These are phyloP conservation scores for Solanum bukasovii DNA, from an alignment of 257 asterid species.

Conservation along the genomic window DNA sequence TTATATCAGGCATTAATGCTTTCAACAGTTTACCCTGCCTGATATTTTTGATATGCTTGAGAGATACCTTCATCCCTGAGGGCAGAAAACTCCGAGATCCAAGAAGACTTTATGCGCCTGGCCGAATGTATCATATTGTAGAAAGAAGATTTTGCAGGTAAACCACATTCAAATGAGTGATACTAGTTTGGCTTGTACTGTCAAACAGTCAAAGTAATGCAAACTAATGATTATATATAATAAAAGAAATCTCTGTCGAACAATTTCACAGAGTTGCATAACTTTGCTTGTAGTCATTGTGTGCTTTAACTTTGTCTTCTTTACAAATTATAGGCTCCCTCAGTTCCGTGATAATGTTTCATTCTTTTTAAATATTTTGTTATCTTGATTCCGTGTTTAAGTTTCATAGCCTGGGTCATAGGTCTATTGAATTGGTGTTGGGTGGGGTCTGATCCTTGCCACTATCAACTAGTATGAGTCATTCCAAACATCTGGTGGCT, in stretches of 20 bases:
- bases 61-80: slow-evolving; percentile 88
- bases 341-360: background rate
- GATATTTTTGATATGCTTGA: slow-evolving; percentile 85
- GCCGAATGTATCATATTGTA: slow-evolving; percentile 92
- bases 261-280: background rate
- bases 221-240: background rate
- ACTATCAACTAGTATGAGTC: background rate
- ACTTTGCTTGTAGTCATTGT: background rate
- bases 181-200: background rate
- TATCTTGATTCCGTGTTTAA: background rate
- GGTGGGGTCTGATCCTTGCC: background rate
- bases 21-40: slow-evolving; percentile 85
- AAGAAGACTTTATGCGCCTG: slow-evolving; percentile 92
- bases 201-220: background rate
- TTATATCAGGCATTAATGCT: slow-evolving; percentile 49
- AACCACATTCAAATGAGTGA: background rate
- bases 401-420: background rate
- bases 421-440: background rate
- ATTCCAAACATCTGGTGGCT: background rate
- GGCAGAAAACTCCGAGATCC: slow-evolving; percentile 91
- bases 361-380: background rate
- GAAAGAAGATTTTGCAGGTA: slow-evolving; percentile 93
- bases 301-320: background rate
- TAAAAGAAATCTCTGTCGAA: background rate
- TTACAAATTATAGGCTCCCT: background rate